Evolutionary conservation across 257 asterid genomes (phyloP).

Genomic region (Salvia splendens): DNA sequence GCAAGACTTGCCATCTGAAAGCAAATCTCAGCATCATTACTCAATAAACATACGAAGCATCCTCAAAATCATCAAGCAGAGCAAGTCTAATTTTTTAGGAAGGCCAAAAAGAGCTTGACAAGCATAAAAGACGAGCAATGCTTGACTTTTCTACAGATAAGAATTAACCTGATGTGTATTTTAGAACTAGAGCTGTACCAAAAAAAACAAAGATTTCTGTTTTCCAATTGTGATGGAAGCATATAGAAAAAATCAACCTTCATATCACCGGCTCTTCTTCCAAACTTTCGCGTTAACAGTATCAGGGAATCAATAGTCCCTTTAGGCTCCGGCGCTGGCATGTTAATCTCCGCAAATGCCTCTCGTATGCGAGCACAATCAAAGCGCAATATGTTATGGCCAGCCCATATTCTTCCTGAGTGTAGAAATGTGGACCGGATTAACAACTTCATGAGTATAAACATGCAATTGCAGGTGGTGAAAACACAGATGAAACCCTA

Average conservation of each 20-base stretch:
- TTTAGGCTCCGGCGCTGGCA: slow-evolving; percentile 88
- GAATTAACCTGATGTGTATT: neutral
- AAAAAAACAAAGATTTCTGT: neutral
- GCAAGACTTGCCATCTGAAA: slow-evolving; percentile 95
- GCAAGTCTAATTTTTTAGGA: neutral
- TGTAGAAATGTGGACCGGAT: neutral
- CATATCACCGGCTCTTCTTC: slow-evolving; percentile 97
- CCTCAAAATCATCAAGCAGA: slow-evolving; percentile 16
- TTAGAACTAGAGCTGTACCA: slow-evolving; percentile 6
- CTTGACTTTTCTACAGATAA: neutral
- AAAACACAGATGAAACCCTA: neutral
- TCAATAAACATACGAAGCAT: neutral
- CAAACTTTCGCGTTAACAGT: slow-evolving; percentile 69
- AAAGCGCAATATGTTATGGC: slow-evolving; percentile 84
- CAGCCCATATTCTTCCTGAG: slow-evolving; percentile 92
- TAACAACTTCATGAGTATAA: too few species aligned
- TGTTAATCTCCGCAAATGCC: slow-evolving; percentile 76
- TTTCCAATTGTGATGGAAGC: too few species aligned
- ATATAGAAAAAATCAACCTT: slow-evolving; percentile 49
- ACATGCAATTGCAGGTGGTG: too few species aligned
- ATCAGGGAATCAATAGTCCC: slow-evolving; percentile 83
- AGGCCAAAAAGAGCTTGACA: neutral
- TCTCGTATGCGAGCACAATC: slow-evolving; percentile 80
- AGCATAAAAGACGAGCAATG: slow-evolving; percentile 8
- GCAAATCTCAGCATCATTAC: slow-evolving; percentile 31